Evolutionary conservation across 495 filamentous ascomycete species (phyloP).

Genomic region (Hypoxylon subgilvum): DNA sequence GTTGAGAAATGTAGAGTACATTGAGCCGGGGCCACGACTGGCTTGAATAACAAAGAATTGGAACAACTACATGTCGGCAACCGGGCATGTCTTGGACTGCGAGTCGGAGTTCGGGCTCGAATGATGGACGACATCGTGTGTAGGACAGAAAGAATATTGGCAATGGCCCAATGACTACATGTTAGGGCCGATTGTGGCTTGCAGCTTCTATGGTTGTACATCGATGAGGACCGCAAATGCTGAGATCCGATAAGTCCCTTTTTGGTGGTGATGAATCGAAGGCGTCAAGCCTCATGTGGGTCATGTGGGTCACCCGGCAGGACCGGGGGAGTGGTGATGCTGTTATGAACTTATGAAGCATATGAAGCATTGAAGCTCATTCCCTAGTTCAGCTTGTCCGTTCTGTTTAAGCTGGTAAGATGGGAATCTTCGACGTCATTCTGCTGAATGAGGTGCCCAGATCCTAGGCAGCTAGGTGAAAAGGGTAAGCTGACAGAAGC

Average conservation of each 20-base stretch:
- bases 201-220: not conserved
- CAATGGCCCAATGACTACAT: too few relatives aligned
- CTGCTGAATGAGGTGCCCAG: too few relatives aligned
- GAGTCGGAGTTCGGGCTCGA: conserved; percentile 29
- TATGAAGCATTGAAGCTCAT: too few relatives aligned
- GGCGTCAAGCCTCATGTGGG: conserved; percentile 27
- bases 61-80: conserved; percentile 22
- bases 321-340: conserved; percentile 30
- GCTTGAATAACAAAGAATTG: conserved; percentile 15
- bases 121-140: conserved; percentile 9
- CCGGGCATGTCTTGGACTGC: conserved; percentile 10
- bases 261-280: conserved; percentile 20
- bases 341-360: conserved; percentile 19
- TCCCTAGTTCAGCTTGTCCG: too few relatives aligned
- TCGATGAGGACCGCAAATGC: not conserved
- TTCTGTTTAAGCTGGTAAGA: not conserved
- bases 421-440: not conserved
- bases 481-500: conserved; percentile 1
- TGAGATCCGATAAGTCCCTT: conserved; percentile 6
- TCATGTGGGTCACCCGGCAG: too few relatives aligned
- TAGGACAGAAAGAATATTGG: not conserved
- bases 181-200: not conserved
- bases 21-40: not conserved
- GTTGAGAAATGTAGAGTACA: not conserved
- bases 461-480: too few relatives aligned